Base-by-base conservation (phyloP, 805 yeast genomes). In the Candida morakotiae region DNA sequence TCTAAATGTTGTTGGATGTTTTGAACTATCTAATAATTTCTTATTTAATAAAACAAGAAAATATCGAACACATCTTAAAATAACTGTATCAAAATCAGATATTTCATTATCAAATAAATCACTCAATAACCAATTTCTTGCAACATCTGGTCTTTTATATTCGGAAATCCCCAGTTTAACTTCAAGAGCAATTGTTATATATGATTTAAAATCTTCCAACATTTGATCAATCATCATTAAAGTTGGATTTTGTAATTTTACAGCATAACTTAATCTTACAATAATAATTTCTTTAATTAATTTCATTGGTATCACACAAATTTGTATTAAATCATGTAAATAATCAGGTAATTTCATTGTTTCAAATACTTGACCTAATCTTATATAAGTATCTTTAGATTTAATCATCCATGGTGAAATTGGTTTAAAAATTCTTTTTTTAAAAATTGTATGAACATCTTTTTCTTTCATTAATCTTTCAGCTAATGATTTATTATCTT, bases 221-320 rank as follows among this genome's bases (percentile, higher is more conserved):
- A 87, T 83, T 60, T 91, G 96, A 58, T 93, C 98, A 48, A 93
- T 86, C 81, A 87, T 86, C 88, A 87, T 84, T 79, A 89, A 77
- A 0, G 97, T 88, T 1, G 96, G 96, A 49, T 83, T 84, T 36
- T 74, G 77, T 33, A 91, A 62, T 51, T 83, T 83, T 55, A 75
- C 71, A 2, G 97, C 95, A 55, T 86, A 88, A 1, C 72, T 66
- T 31, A 91, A 65, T 46, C 97, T 73, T 28, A 85, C 75, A 24
- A 73, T 72, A 29, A 89, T 82, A 35, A 87, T 75, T 49, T 87
- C 96, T 51, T 81, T 83, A 49, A 88, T 81, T 31, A 93, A 65
- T 43, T 77, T 78, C 49, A 87, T 70, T 0, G 98, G 97, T 44
- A 93, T 85, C 37, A 75, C 67, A 26, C 87, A 73, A 11, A 91